Percentiles rank a stretch among this genome's conserved stretches.
These are phyloP conservation scores for Zizania latifolia DNA, from an alignment of 176 grass and related monocot genomes.

Conservation along the genomic window DNA sequence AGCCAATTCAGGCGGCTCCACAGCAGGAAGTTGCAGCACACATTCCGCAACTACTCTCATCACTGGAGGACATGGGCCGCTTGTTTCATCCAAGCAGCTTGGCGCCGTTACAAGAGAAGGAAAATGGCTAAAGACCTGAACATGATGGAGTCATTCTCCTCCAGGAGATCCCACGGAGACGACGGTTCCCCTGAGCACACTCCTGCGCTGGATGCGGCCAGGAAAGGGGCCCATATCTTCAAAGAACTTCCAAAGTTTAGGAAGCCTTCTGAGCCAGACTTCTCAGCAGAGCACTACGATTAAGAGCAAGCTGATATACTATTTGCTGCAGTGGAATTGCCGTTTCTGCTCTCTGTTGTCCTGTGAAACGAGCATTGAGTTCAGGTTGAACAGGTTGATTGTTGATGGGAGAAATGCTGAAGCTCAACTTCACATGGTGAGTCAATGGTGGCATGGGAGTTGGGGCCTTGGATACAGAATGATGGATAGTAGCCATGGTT, in stretches of 20 bases:
- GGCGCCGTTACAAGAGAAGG: constrained; percentile 73
- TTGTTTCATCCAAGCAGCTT: constrained; percentile 78
- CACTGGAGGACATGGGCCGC: constrained; percentile 87
- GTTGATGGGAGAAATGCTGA: constrained; percentile 11
- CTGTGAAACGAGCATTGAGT: neutral
- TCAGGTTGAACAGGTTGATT: neutral
- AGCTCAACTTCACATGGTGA: neutral
- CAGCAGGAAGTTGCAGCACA: constrained; percentile 88
- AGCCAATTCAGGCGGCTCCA: constrained; percentile 95
- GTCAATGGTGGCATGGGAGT: neutral
- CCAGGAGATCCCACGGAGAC: constrained; percentile 34
- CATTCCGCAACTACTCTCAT: constrained; percentile 80
- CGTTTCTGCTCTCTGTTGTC: neutral
- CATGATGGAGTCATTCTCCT: constrained; percentile 67
- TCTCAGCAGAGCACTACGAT: constrained; percentile 69
- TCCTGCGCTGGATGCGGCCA: constrained; percentile 25
- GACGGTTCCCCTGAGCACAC: constrained; percentile 30
- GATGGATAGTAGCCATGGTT: neutral
- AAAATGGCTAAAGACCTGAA: constrained; percentile 62
- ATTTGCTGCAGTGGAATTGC: neutral
- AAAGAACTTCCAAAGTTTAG: constrained; percentile 60
- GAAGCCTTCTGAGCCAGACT: constrained; percentile 88
- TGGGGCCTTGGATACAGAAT: neutral
- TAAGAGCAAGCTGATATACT: constrained; percentile 4
- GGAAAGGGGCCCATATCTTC: constrained; percentile 44